Conservation (phyloP, 179 eudicot genomes). For the Drosera spatulata region DNA sequence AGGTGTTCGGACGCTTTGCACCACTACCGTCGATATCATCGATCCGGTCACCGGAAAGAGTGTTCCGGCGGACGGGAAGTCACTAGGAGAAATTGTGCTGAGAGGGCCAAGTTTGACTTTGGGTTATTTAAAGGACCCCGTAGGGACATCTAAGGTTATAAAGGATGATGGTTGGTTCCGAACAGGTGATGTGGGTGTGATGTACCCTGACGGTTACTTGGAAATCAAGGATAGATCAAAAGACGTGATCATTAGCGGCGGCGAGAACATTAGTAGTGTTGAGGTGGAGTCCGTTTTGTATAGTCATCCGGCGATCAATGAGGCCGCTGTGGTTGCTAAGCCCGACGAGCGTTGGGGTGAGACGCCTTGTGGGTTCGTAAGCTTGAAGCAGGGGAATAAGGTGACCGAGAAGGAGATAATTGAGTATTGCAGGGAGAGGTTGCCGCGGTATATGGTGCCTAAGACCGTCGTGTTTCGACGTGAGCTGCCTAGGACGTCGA, state of each 20-base stretch:
- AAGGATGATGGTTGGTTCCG: constrained; percentile 44
- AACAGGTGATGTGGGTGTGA: constrained; percentile 64
- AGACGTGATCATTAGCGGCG: constrained; percentile 75
- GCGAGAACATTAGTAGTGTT: constrained; percentile 70
- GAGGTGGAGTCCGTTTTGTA: constrained; percentile 44
- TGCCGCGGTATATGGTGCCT: constrained; percentile 54
- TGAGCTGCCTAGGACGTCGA: constrained; percentile 42
- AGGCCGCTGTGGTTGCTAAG: constrained; percentile 70
- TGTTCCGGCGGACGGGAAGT: constrained; percentile 38
- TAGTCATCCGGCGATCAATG: constrained; percentile 32
- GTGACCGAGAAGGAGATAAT: constrained; percentile 35
- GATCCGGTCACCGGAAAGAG: constrained; percentile 24
- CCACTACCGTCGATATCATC: constrained; percentile 45
- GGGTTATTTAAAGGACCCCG: constrained; percentile 45
- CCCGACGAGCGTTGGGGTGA: constrained; percentile 72
- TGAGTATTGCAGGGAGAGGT: constrained; percentile 33
- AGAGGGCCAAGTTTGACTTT: constrained; percentile 69
- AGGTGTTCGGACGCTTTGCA: constrained; percentile 40
- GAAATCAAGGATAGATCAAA: constrained; percentile 60
- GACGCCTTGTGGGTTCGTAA: constrained; percentile 65
- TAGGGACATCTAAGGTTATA: constrained; percentile 33
- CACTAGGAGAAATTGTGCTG: constrained; percentile 54
- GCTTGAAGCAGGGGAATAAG: constrained; percentile 6
- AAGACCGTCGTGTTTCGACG: constrained; percentile 38
- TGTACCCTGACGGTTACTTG: constrained; percentile 51